A percentile compares a stretch with the other conserved stretches of the same genome.
Conservation (phyloP, 2,329 filamentous ascomycete species). For the Monilinia vaccinii-corymbosi region DNA sequence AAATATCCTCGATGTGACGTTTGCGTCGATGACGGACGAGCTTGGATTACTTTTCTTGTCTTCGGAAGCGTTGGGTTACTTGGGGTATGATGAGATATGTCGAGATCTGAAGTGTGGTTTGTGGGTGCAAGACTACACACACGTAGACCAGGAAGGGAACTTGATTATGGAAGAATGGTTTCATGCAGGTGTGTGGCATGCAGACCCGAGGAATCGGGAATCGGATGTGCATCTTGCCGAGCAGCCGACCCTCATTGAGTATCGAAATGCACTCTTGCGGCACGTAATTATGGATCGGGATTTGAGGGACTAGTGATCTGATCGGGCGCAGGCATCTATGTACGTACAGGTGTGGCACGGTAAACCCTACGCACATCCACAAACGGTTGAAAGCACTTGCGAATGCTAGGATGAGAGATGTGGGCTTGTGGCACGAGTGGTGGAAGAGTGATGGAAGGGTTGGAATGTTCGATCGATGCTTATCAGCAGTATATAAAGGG, state of each 20-base stretch:
- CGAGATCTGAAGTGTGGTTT: not conserved
- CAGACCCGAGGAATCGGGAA: not conserved
- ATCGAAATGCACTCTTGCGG: not conserved
- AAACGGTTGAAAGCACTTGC: too few species aligned
- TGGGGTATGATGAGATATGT: not conserved
- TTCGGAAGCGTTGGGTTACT: not conserved
- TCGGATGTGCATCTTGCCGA: not conserved
- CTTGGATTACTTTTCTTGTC: not conserved
- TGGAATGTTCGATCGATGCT: too few species aligned
- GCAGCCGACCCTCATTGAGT: not conserved
- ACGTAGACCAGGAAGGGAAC: not conserved
- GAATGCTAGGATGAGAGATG: too few species aligned
- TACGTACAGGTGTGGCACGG: too few species aligned
- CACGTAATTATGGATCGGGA: not conserved
- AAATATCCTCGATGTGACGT: not conserved
- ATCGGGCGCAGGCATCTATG: not conserved
- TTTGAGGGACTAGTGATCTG: too few species aligned
- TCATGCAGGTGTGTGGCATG: not conserved
- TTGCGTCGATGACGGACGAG: not conserved
- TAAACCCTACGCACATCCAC: too few species aligned
- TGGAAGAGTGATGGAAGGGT: too few species aligned
- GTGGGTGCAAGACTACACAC: not conserved
- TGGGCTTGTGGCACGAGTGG: too few species aligned
- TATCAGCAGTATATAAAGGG: too few species aligned
- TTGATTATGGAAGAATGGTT: not conserved